Evolutionary conservation across 2,329 filamentous ascomycete genomes (phyloP).

Genomic region (Diaporthe eres): DNA sequence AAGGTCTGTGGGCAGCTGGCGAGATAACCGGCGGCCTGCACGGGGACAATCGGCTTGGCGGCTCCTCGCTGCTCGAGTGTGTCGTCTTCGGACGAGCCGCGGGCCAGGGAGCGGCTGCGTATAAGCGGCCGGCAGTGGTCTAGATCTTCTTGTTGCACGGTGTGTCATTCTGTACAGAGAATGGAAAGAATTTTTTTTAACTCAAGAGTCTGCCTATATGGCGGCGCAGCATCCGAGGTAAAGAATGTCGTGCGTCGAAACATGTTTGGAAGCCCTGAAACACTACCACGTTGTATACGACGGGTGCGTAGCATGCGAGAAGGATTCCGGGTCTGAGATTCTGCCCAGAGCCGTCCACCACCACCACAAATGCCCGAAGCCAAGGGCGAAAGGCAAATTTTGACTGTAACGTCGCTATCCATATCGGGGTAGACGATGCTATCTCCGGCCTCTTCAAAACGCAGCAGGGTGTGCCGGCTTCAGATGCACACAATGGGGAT

Average conservation of each 20-base stretch:
- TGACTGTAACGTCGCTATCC: constrained; percentile 5
- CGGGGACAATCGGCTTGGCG: constrained; percentile 97
- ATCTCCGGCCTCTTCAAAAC: not conserved
- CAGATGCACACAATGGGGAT: not conserved
- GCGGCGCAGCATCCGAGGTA: not conserved
- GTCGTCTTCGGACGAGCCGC: constrained; percentile 80
- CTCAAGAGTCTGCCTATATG: not conserved
- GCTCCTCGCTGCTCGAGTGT: constrained; percentile 96
- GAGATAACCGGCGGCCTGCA: constrained; percentile 77
- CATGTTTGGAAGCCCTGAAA: constrained; percentile 32
- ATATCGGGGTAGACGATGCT: not conserved
- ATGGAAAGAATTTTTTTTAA: not conserved
- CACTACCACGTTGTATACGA: constrained; percentile 4
- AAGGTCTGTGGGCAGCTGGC: constrained; percentile 73
- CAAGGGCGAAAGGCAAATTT: not conserved
- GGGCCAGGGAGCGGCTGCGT: constrained; percentile 60
- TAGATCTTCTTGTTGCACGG: not conserved
- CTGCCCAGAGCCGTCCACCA: not conserved
- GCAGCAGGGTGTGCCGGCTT: not conserved
- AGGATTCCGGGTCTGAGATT: not conserved
- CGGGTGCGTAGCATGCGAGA: not conserved
- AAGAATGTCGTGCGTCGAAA: constrained; percentile 17
- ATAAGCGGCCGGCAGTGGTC: not conserved
- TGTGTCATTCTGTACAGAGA: not conserved
- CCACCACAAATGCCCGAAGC: not conserved